Base-by-base conservation (phyloP, 2,329 filamentous ascomycete genomes). In the Thelonectria rubi region DNA sequence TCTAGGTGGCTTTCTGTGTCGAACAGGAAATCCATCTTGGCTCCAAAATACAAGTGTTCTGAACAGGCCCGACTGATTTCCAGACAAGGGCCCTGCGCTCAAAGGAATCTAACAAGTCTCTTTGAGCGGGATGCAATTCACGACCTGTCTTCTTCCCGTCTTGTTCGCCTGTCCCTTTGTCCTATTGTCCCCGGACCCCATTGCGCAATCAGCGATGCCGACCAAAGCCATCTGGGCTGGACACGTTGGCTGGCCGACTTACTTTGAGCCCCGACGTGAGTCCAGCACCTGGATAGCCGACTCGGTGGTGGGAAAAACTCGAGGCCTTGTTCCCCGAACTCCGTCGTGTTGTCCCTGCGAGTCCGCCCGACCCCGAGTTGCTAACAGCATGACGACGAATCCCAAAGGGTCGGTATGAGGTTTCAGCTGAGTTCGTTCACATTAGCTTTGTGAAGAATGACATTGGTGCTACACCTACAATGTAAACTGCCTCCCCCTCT, bases 211-310 rank as follows among this genome's bases (percentile, higher is more conserved):
- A 72, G 21, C 60, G 55, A 52, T 49, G 52, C 17, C 55, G 60
- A 8, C 47, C 45, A 7, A 65, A 50, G 12, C 62, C 60, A 34
- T 71, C 58, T 11, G 69, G 37, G 10, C 63, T 64, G 40, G 66
- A 58, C n/a, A 46, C 18, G 18, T 63, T 65, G 17, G 54, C 57
- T 7, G 74, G 59, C 47, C 72, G 73, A 37, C 73, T 74, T 26
- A 71, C 67, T 49, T 71, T 76, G 9, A 76, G 60, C 15, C 73
- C 74, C 42, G 75, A 73, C 8, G 69, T 70, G 14, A 76, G 59
- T 8, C 75, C 74, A n/a, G 75, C 58, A 12, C 71, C 69, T 15
- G 67, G 20, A 15, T 74, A 55, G 11, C 62, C 63, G 17, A 60
- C 51, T 3, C 70, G 68, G 45, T 64, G 65, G 20, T 65, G 65